phyloP scores from a whole-genome alignment of 2,329 filamentous ascomycete genomes.

The Alternaria triticimaculans region DNA sequence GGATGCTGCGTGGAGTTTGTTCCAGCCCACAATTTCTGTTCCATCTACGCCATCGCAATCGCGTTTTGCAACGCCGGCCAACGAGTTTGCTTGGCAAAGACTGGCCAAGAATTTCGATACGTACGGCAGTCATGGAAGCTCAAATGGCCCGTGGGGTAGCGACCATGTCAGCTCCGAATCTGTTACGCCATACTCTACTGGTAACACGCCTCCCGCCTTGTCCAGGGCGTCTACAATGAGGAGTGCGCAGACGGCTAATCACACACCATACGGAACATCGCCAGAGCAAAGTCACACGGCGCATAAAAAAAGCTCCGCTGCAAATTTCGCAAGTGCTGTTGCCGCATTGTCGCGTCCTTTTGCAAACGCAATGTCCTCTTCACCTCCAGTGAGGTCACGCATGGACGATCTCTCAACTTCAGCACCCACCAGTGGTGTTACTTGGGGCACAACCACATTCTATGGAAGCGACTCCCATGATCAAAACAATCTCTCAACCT shows the following conservation, averaged over 20 bases:
- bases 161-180: slow-evolving; percentile 51
- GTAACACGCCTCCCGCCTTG: slow-evolving; percentile 58
- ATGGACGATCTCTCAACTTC: slow-evolving; percentile 52
- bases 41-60: slow-evolving; percentile 42
- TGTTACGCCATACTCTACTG: slow-evolving; percentile 60
- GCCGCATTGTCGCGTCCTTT: slow-evolving; percentile 51
- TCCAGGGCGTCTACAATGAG: slow-evolving; percentile 50
- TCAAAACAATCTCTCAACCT: slow-evolving; percentile 26
- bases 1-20: slow-evolving; percentile 53
- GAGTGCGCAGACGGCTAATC: slow-evolving; percentile 41
- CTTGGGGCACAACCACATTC: slow-evolving; percentile 55
- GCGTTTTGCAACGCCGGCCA: slow-evolving; percentile 37
- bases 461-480: slow-evolving; percentile 46
- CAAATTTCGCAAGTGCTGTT: slow-evolving; percentile 50
- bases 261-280: slow-evolving; percentile 52
- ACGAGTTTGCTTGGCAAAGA: slow-evolving; percentile 42
- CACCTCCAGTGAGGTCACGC: slow-evolving; percentile 45
- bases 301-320: slow-evolving; percentile 42
- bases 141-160: slow-evolving; percentile 58
- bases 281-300: slow-evolving; percentile 47
- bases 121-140: slow-evolving; percentile 59
- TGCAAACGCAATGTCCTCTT: slow-evolving; percentile 46
- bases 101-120: slow-evolving; percentile 41
- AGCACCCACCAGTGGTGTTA: slow-evolving; percentile 52
- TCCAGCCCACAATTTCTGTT: slow-evolving; percentile 46